These are phyloP conservation scores for Lathyrus tuberosus DNA, from an alignment of 306 rosid genomes.

Conservation along the genomic window DNA sequence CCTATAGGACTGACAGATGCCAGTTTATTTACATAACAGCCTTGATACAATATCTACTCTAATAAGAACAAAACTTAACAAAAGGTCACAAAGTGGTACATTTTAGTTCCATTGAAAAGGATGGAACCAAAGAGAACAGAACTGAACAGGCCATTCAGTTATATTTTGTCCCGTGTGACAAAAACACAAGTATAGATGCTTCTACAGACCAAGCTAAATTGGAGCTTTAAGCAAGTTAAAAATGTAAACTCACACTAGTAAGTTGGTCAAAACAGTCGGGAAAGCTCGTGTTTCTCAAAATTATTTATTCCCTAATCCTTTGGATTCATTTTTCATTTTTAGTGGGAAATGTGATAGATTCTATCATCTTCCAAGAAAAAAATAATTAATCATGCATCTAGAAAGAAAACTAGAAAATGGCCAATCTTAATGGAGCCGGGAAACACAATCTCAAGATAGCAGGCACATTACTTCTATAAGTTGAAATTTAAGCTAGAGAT, in stretches of 20 bases:
- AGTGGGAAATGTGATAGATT: conserved; percentile 1
- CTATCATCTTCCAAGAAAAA: conserved; percentile 19
- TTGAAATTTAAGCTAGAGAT: conserved; percentile 24
- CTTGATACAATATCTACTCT: no score
- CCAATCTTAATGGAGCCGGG: no score
- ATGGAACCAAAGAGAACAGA: conserved; percentile 1
- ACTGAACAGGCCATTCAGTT: background rate
- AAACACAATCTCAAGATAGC: conserved; percentile 14
- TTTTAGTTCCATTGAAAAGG: conserved; percentile 1
- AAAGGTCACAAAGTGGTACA: background rate
- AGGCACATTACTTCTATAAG: conserved; percentile 12
- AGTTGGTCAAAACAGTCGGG: conserved; percentile 26
- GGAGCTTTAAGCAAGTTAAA: conserved; percentile 15
- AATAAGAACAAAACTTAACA: background rate
- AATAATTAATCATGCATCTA: conserved; percentile 2
- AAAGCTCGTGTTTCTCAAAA: conserved; percentile 26
- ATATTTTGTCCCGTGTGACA: background rate
- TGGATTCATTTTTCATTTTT: background rate
- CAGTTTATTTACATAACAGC: no score
- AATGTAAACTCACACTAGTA: background rate
- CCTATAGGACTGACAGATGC: no score
- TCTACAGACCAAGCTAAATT: conserved; percentile 22
- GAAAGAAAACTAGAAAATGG: background rate
- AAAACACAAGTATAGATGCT: background rate
- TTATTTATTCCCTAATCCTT: conserved; percentile 10